A percentile compares a stretch with the other conserved stretches of the same genome.
Conservation (phyloP, 169 alveolate genomes). For the Miamiensis avidus region DNA sequence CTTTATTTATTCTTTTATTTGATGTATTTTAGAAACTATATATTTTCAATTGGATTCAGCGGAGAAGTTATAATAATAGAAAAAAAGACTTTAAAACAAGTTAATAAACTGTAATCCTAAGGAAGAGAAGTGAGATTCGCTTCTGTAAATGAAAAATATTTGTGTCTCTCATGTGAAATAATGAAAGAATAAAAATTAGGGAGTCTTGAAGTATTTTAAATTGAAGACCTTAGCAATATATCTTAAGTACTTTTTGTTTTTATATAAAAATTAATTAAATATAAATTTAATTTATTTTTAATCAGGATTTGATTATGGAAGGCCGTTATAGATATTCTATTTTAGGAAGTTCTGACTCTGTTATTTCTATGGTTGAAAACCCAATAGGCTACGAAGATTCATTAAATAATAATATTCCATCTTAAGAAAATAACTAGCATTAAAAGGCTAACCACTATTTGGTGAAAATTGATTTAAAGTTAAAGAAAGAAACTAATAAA, state of each 20-base stretch:
- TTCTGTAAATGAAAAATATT: not conserved
- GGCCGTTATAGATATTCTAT: not conserved
- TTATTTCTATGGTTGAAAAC: not conserved
- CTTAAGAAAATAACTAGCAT: not conserved
- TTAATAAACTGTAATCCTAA: not conserved
- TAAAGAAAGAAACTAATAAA: not conserved
- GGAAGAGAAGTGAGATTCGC: slow-evolving; percentile 21
- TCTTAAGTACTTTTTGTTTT: not conserved
- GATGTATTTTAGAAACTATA: not conserved
- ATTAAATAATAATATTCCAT: not conserved
- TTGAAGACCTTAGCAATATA: not conserved
- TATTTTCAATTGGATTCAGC: slow-evolving; percentile 8
- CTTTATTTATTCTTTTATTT: too few species aligned
- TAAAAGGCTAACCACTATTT: not conserved
- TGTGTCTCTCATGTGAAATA: slow-evolving; percentile 6
- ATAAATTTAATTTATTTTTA: not conserved
- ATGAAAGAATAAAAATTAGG: not conserved
- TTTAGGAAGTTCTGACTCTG: not conserved
- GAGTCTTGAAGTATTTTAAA: not conserved
- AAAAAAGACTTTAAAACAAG: not conserved
- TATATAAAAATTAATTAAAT: not conserved
- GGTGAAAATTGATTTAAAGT: slow-evolving; percentile 4
- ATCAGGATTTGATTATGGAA: not conserved
- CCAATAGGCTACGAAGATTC: not conserved
- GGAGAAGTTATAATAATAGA: slow-evolving; percentile 6